Base-by-base conservation (phyloP, 2,329 filamentous ascomycete species). In the Tolypocladium amazonense region DNA sequence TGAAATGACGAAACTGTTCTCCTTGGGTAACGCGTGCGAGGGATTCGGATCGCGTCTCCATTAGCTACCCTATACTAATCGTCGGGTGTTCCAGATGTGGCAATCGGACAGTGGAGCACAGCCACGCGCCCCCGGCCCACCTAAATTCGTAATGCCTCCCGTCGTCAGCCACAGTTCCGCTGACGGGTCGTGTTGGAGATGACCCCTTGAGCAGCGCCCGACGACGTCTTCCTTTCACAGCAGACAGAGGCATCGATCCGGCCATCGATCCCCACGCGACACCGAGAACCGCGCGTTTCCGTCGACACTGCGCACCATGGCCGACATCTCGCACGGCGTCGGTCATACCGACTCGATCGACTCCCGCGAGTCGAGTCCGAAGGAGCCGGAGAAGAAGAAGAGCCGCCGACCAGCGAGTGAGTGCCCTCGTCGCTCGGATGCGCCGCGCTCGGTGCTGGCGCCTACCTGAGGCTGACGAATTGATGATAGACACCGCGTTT, bases 331-430 rank as follows among this genome's bases (percentile, higher is more conserved):
- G 61, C 73, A 73, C 65, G 74, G 72, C 64, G 70, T 74, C 68
- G 77, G 74, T 63, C 77, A 74, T 64, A 68, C 76, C 69, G 81
- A 83, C 72, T 84, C 81, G 56, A 80, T 84, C 66, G 72, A 76
- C 61, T 82, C 81, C 45, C 77, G 81, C 66, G 81, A 85, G 65
- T 78, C 78, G 60, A 72, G 75, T 66, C 72, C 73, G 66, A 79
- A 81, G 68, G 71, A 75, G 64, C 69, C 81, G 81, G 79, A 94
- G 77, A 94, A 92, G 80, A 84, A 88, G 75, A 96, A 96, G 85
- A 95, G 85, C 81, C 87, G 89, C 76, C 88, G 91, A 76, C 93
- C 93, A 67, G 90, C 92, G 67, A 97, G 92, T 96, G 71, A 76
- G 80, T 75, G 75, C 74, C 82, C 71, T 53, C 59, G 61, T 62